Evolutionary conservation across 352 stramenopile species (phyloP).

Genomic region (Phytophthora fragariae): DNA sequence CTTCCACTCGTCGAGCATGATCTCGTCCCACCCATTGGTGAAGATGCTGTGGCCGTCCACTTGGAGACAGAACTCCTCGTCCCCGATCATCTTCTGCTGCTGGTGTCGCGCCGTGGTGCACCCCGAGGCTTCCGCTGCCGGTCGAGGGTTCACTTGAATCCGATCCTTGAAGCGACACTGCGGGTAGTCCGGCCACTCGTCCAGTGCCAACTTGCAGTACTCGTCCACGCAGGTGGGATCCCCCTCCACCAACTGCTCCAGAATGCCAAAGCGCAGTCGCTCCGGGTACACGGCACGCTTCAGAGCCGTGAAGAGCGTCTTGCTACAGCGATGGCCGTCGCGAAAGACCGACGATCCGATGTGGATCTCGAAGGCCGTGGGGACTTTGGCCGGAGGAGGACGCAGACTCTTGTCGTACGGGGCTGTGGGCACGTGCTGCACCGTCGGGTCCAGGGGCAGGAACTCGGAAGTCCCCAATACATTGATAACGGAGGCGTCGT

Average conservation of each 20-base stretch:
- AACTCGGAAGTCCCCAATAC: constrained; percentile 49
- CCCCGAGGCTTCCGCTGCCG: constrained; percentile 73
- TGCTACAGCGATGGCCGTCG: constrained; percentile 73
- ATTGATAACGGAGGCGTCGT: constrained; percentile 40
- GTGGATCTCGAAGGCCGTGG: constrained; percentile 58
- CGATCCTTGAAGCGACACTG: constrained; percentile 68
- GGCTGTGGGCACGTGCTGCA: constrained; percentile 70
- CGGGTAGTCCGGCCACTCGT: constrained; percentile 60
- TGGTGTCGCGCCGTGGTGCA: constrained; percentile 79
- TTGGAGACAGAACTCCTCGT: constrained; percentile 85
- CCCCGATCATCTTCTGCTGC: constrained; percentile 71
- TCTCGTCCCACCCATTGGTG: constrained; percentile 76
- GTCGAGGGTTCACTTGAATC: constrained; percentile 61
- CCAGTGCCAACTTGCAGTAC: constrained; percentile 71
- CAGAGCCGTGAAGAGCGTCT: constrained; percentile 79
- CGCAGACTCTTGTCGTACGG: constrained; percentile 42
- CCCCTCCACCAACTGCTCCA: constrained; percentile 77
- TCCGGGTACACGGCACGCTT: constrained; percentile 66
- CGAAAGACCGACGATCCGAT: constrained; percentile 82
- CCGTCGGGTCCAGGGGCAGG: constrained; percentile 60
- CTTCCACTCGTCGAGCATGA: constrained; percentile 71
- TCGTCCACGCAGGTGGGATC: constrained; percentile 73
- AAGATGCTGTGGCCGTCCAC: constrained; percentile 84
- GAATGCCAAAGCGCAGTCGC: constrained; percentile 74
- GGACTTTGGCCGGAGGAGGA: constrained; percentile 59